These are phyloP conservation scores for Physaria fendleri DNA, from an alignment of 345 rosid species.

Conservation along the genomic window DNA sequence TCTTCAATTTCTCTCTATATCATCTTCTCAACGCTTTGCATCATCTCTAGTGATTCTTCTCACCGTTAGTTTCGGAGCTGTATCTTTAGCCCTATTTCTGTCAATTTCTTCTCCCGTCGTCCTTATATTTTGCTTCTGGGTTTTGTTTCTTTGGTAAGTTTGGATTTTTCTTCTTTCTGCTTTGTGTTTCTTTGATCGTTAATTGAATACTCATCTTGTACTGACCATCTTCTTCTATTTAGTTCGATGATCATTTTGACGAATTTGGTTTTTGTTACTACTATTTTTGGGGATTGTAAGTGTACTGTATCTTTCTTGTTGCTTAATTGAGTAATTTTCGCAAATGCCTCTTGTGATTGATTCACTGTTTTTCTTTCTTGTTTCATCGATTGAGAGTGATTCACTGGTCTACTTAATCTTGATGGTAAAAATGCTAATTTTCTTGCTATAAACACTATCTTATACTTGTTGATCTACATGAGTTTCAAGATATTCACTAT, in stretches of 20 bases:
- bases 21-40: slow-evolving; percentile 26
- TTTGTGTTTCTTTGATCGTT: slow-evolving; percentile 10
- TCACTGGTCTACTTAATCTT: background rate
- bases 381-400: slow-evolving; percentile 1
- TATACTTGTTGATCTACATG: too few relatives aligned
- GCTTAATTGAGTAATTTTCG: background rate
- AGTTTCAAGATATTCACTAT: too few relatives aligned
- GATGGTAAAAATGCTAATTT: too few relatives aligned
- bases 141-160: slow-evolving; percentile 26
- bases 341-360: slow-evolving; percentile 4
- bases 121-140: slow-evolving; percentile 28
- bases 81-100: background rate
- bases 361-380: background rate
- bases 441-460: too few relatives aligned
- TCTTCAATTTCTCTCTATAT: too few relatives aligned
- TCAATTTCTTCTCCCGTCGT: slow-evolving; percentile 24
- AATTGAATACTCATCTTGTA: slow-evolving; percentile 16
- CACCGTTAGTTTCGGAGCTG: background rate
- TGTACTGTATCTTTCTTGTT: background rate
- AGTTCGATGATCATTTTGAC: slow-evolving; percentile 13
- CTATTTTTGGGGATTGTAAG: background rate
- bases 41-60: background rate
- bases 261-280: background rate
- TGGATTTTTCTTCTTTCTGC: background rate
- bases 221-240: background rate